These are phyloP conservation scores for Aurifilum marmelostoma DNA, from an alignment of 2,329 filamentous ascomycete species.

Conservation along the genomic window DNA sequence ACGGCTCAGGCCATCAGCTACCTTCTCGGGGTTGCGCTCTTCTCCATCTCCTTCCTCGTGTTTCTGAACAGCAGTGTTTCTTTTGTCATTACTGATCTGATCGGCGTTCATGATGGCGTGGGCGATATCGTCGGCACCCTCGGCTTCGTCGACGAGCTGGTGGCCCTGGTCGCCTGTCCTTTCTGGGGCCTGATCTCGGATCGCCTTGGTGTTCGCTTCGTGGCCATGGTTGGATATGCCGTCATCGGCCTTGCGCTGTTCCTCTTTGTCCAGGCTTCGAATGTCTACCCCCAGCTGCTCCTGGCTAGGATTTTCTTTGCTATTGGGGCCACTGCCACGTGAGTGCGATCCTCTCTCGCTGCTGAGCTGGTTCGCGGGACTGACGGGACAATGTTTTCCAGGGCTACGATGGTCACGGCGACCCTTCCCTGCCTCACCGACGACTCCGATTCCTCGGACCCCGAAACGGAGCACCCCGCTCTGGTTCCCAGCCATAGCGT, in stretches of 20 bases:
- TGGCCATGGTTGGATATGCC: constrained; percentile 76
- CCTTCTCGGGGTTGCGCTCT: constrained; percentile 79
- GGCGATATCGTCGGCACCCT: constrained; percentile 83
- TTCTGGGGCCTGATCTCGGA: constrained; percentile 79
- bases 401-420: constrained; percentile 94
- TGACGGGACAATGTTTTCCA: constrained; percentile 35
- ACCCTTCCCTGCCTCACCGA: constrained; percentile 76
- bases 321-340: constrained; percentile 87
- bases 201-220: constrained; percentile 72
- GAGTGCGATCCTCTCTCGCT: constrained; percentile 35
- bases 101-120: constrained; percentile 72
- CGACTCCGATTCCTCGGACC: constrained; percentile 41
- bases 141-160: constrained; percentile 82
- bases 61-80: constrained; percentile 85
- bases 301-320: constrained; percentile 87
- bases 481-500: constrained; percentile 38
- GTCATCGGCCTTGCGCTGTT: constrained; percentile 79
- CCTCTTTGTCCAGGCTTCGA: constrained; percentile 80
- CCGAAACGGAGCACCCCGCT: constrained; percentile 38
- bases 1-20: constrained; percentile 70
- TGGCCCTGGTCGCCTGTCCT: constrained; percentile 80
- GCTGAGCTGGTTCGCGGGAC: background rate
- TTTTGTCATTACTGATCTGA: constrained; percentile 82
- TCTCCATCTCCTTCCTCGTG: constrained; percentile 87
- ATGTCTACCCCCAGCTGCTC: constrained; percentile 87